A percentile compares a stretch with the other conserved stretches of the same genome.
Evolutionary conservation across 164 flowering plant genomes (phyloP).

Genomic region (Brasenia schreberi): DNA sequence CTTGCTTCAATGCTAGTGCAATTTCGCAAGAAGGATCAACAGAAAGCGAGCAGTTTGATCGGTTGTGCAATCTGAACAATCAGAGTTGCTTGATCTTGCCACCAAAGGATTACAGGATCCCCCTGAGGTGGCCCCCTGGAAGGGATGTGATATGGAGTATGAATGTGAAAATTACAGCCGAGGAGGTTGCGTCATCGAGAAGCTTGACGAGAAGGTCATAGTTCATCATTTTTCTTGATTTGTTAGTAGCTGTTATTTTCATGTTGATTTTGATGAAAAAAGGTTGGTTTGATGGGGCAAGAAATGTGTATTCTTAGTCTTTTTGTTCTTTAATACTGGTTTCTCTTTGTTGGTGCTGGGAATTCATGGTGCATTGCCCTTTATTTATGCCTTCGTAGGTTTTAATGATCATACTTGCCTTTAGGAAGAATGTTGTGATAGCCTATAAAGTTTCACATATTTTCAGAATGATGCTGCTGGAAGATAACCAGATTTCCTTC

Average conservation of each 20-base stretch:
- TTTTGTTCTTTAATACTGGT: no score
- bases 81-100: constrained; percentile 61
- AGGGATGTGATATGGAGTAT: constrained; percentile 85
- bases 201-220: constrained; percentile 85
- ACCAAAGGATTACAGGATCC: constrained; percentile 72
- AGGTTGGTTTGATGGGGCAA: no score
- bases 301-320: no score
- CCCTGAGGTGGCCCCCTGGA: constrained; percentile 95
- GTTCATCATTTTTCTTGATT: no score
- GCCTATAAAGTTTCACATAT: neutral
- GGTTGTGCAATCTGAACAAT: constrained; percentile 38
- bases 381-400: no score
- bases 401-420: no score
- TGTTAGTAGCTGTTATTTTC: no score
- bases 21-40: constrained; percentile 35
- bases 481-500: constrained; percentile 91
- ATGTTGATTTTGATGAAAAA: no score
- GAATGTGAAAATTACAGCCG: constrained; percentile 90
- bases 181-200: constrained; percentile 93
- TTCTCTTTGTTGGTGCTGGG: no score
- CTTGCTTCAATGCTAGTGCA: constrained; percentile 70
- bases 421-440: no score
- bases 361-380: no score
- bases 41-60: constrained; percentile 36
- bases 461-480: constrained; percentile 94